Percentiles rank a stretch among this genome's conserved stretches.
Evolutionary conservation across 2,329 filamentous ascomycete species (phyloP).

Genomic region (Pseudogymnoascus sp.): DNA sequence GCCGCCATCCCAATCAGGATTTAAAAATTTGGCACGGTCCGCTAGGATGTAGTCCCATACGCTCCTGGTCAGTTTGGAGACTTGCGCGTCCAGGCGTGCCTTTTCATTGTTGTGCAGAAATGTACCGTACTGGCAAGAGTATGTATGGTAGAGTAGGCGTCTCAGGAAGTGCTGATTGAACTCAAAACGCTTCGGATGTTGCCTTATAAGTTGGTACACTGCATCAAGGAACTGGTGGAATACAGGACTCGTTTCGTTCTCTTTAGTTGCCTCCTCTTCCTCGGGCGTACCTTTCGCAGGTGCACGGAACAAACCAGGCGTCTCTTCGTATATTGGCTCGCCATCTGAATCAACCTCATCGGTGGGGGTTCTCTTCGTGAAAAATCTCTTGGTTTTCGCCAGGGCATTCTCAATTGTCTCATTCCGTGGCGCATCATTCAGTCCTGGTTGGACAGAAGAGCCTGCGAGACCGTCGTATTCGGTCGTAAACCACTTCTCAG

Average conservation of each 20-base stretch:
- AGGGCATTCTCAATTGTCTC: constrained; percentile 82
- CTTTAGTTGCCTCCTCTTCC: constrained; percentile 62
- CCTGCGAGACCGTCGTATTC: constrained; percentile 72
- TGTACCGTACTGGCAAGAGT: constrained; percentile 93
- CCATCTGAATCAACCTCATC: constrained; percentile 52
- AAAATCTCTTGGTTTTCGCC: constrained; percentile 78
- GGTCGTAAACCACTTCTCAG: constrained; percentile 87
- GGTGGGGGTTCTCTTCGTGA: constrained; percentile 68
- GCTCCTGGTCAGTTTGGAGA: constrained; percentile 65
- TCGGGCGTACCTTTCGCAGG: constrained; percentile 30
- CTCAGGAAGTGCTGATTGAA: constrained; percentile 92
- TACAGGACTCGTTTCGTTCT: constrained; percentile 89
- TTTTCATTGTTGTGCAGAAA: constrained; percentile 95
- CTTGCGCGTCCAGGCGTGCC: constrained; percentile 63
- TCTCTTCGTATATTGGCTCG: constrained; percentile 20
- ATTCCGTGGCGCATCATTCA: constrained; percentile 42
- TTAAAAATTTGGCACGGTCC: constrained; percentile 70
- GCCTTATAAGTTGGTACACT: constrained; percentile 79
- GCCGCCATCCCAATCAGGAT: constrained; percentile 64
- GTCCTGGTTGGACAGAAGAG: constrained; percentile 51
- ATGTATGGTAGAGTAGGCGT: constrained; percentile 82
- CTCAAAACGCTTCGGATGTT: constrained; percentile 83
- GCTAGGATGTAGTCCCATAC: constrained; percentile 96
- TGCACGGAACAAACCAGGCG: constrained; percentile 30
- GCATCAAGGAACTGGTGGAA: constrained; percentile 98